Base-by-base conservation (phyloP, 2,329 filamentous ascomycete species). In the Colletotrichum costaricense region DNA sequence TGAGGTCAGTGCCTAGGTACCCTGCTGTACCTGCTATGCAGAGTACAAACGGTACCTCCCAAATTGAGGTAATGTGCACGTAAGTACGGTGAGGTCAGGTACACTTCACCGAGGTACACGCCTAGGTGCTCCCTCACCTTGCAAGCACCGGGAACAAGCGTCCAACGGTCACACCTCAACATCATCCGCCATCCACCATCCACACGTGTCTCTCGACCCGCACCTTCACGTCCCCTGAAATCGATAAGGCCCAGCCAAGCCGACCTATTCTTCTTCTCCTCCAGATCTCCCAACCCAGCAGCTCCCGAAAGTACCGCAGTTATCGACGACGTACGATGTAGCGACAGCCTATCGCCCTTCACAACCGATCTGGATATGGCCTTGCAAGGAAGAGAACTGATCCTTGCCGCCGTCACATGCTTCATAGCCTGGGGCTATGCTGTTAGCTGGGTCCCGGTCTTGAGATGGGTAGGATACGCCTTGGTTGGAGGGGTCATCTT, bases 361-460 rank as follows among this genome's bases (percentile, higher is more conserved):
- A 46, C 28, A 30, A 68, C 42, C 56, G 56, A 63, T 33, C 56
- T 66, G 64, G 81, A 86, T 83, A 91, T 93, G 93, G 92, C 90
- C 88, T 88, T 94, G 86, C 90, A 91, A 87, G 90, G 91, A 85
- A 91, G 90, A 88, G 89, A 95, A 89, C 88, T 92, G 82, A 88
- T 91, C 81, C 82, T 93, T 83, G 91, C 91, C 82, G 89, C 88
- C 82, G 82, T 93, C 81, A 91, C 88, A 82, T 89, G 88, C 82
- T 94, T 98, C 83, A 87, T 98, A 81, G 93, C 94, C 81, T 98
- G 96, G 96, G 94, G 94, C 75, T 93, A 95, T 82, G 89, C 93
- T 73, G 92, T 94, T 77, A 92, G 93, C 85, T 97, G 93, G 92
- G 87, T 95, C 78, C 95, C 96, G 35, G 86, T 91, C 73, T 86